phyloP scores from a whole-genome alignment of 2,329 filamentous ascomycete genomes.

The Aspergillus versicolor region DNA sequence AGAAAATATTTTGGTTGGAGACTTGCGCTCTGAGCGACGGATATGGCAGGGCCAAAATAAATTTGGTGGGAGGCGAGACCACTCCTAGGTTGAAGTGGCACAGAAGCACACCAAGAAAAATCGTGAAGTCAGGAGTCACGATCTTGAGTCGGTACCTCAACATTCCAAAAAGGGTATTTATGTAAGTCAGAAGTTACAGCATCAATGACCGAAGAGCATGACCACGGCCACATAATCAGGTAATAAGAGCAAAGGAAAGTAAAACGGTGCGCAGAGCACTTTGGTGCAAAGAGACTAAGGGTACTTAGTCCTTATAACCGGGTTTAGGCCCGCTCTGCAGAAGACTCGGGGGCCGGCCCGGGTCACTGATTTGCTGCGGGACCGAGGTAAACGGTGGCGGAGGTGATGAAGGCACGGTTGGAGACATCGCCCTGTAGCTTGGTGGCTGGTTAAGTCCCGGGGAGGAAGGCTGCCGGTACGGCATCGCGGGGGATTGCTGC shows the following conservation, averaged over 20 bases:
- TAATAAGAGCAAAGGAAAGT: background rate
- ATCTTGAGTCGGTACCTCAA: background rate
- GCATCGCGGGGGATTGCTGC: constrained; percentile 6
- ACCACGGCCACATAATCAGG: background rate
- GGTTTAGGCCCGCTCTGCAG: constrained; percentile 41
- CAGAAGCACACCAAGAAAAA: background rate
- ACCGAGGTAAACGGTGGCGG: constrained; percentile 31
- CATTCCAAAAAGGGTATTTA: background rate
- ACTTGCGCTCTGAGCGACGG: background rate
- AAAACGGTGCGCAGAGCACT: background rate
- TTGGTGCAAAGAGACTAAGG: background rate
- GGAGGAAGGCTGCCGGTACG: constrained; percentile 21
- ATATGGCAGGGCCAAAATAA: no score
- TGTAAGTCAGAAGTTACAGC: no score
- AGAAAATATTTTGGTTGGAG: background rate
- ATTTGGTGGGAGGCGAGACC: background rate
- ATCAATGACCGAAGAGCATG: background rate
- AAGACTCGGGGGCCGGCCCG: constrained; percentile 40
- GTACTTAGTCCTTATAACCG: constrained; percentile 29
- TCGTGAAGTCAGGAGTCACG: background rate
- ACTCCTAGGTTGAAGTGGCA: background rate
- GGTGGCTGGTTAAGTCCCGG: constrained; percentile 16
- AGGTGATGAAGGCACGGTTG: constrained; percentile 26
- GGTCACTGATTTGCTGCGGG: constrained; percentile 20
- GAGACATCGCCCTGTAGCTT: constrained; percentile 21